Evolutionary conservation across 768 basidiomycete species (phyloP), one percentile per base, ranked within the genome.

Genomic region (Lenzites betulinus): DNA sequence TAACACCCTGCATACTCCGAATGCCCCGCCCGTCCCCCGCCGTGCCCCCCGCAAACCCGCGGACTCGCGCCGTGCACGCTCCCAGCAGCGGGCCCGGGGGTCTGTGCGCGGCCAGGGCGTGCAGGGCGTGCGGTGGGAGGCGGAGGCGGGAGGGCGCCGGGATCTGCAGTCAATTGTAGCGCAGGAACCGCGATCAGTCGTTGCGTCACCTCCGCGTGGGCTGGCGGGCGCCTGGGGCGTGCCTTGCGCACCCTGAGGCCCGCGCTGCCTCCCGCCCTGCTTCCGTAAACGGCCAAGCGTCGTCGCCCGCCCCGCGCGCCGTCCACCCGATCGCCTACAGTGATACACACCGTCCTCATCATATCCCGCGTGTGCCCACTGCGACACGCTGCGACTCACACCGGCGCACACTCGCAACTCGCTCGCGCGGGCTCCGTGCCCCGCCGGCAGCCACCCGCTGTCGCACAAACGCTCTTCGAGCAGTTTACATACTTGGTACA

Each of bases 201-300:
- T 54, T 60, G 53, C 59, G 59, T 60, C 59, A 60, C 59, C 44
- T 20, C 51, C 59, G 53, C 59, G 59, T 55, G 53, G 46, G 23
- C 59, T 30, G 26, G 26, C 23, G 38, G 49, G 26, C 57, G 49
- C 43, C n/a, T n/a, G n/a, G n/a, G 58, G 16, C 42, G 44, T 41
- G 33, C 18, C 58, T 46, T 23, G 2, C 26, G 18, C 54, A 36
- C 35, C 46, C n/a, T 47, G 55, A 49, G 55, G 47, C 55, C 50
- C 50, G 55, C 25, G n/a, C n/a, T n/a, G n/a, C 16, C 46, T 47
- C 55, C 55, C 55, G 55, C 55, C 55, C 59, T 41, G 39, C 47
- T 50, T 54, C 59, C 53, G 59, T 18, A 54, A 33, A 23, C 59
- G 46, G 28, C 23, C 51, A 59, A 51, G 58, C 51, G 43, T 44